Evolutionary conservation across 306 rosid species (phyloP).

Genomic region (Rubus idaeus): DNA sequence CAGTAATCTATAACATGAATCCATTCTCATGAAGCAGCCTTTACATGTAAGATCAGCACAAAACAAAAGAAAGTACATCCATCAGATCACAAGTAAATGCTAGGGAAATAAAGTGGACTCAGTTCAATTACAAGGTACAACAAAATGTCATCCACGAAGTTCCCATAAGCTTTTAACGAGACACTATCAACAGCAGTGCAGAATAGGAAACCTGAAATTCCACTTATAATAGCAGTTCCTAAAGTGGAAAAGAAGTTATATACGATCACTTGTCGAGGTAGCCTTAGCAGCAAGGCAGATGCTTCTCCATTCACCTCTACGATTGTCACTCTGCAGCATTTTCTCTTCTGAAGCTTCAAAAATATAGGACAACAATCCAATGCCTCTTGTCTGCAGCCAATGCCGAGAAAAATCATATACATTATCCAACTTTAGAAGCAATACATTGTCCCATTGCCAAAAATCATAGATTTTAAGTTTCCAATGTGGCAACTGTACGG

Average conservation of each 20-base stretch:
- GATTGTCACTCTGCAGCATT: conserved; percentile 3
- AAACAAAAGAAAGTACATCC: neutral
- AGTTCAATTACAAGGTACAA: neutral
- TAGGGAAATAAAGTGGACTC: neutral
- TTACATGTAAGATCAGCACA: neutral
- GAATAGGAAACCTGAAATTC: neutral
- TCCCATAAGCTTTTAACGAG: neutral
- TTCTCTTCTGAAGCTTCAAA: neutral
- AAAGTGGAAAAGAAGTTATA: neutral
- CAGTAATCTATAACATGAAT: neutral
- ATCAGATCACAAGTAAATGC: neutral
- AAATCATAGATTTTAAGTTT: conserved; percentile 11
- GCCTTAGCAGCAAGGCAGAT: neutral
- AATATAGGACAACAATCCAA: neutral
- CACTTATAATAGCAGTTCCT: neutral
- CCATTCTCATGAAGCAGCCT: neutral
- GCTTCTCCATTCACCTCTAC: neutral
- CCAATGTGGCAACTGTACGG: conserved; percentile 6
- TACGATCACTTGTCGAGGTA: neutral
- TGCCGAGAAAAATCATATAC: neutral
- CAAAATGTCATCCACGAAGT: neutral
- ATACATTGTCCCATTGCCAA: conserved; percentile 7
- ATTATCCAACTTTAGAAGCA: neutral
- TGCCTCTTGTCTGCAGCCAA: neutral
- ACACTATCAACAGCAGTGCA: neutral